Evolutionary conservation across 257 asterid genomes (phyloP), one percentile per base, ranked within the genome.

Genomic region (Echium plantagineum): DNA sequence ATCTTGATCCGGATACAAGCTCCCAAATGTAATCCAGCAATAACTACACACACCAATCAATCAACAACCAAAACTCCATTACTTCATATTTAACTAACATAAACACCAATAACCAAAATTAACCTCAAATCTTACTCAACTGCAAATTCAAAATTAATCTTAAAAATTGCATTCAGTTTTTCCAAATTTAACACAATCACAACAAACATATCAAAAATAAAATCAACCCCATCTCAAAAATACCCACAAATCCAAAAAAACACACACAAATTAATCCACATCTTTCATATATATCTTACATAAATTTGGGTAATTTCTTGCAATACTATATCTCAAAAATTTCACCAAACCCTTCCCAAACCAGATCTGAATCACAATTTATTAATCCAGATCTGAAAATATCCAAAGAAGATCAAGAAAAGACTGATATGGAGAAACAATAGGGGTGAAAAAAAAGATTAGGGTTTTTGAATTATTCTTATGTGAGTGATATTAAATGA

Each of bases 311-410:
- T 28, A 28, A 28, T 28, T 28, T 28, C 32, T 28, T 28, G 46
- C 46, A 35, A 35, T 35, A 35, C 46, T 35, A 35, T 24, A 28
- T 28, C 32, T 24, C 2, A 3, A 24, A 28, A 28, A 28, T 2
- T 28, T 28, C 32, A 28, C 32, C 32, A 28, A 28, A 28, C 46
- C 46, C 46, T 35, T 35, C 6, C 2, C 12, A 13, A 10, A 12
- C 10, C 12, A 13, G 49, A 42, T 42, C 49, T 42, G 17, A 12
- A 42, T 1, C 15, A 10, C 5, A 42, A 22, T 7, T 53, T 5
- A 51, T 17, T 51, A 57, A 70, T 26, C 69, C 67, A 87, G 95
- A 90, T 85, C 96, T 83, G 74, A 67, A 63, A 66, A 55, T 63
- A 60, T 63, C 49, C 21, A 60, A 68, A 16, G 15, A 46, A 62